A percentile compares a stretch with the other conserved stretches of the same genome.
These are phyloP conservation scores for Lipomyces starkeyi DNA, from an alignment of 805 yeast genomes.

Conservation along the genomic window DNA sequence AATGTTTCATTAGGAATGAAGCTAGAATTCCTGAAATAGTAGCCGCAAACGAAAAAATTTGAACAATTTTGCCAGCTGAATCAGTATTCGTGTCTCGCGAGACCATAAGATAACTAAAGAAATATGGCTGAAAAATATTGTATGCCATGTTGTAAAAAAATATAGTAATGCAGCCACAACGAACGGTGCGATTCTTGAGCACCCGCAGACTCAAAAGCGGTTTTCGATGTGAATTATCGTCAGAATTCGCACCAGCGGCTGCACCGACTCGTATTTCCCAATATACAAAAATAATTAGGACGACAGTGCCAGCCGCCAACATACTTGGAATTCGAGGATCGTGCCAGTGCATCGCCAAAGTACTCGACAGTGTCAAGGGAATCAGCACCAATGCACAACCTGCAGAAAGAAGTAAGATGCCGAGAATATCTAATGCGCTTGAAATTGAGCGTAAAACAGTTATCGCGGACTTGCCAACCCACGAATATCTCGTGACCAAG, in stretches of 20 bases:
- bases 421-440: slow-evolving; percentile 63
- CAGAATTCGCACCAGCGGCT: slow-evolving; percentile 19
- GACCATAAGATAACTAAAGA: slow-evolving; percentile 66
- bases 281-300: slow-evolving; percentile 55
- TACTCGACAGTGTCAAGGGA: slow-evolving; percentile 73
- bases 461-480: slow-evolving; percentile 19
- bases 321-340: slow-evolving; percentile 62
- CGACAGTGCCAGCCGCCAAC: slow-evolving; percentile 60
- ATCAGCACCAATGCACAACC: slow-evolving; percentile 65
- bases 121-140: slow-evolving; percentile 66
- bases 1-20: slow-evolving; percentile 55
- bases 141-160: slow-evolving; percentile 62
- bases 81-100: slow-evolving; percentile 54
- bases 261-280: slow-evolving; percentile 62
- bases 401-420: slow-evolving; percentile 57
- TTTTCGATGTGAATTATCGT: slow-evolving; percentile 36
- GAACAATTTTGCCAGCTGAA: slow-evolving; percentile 64
- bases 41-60: slow-evolving; percentile 64
- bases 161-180: slow-evolving; percentile 64
- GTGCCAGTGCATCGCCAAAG: slow-evolving; percentile 56
- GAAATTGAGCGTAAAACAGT: slow-evolving; percentile 12
- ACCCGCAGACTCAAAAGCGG: slow-evolving; percentile 63
- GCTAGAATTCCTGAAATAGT: slow-evolving; percentile 60
- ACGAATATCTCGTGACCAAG: slow-evolving; percentile 23
- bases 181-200: slow-evolving; percentile 67